Base-by-base conservation (phyloP, 768 basidiomycete genomes). In the Rhizopogon salebrosus region DNA sequence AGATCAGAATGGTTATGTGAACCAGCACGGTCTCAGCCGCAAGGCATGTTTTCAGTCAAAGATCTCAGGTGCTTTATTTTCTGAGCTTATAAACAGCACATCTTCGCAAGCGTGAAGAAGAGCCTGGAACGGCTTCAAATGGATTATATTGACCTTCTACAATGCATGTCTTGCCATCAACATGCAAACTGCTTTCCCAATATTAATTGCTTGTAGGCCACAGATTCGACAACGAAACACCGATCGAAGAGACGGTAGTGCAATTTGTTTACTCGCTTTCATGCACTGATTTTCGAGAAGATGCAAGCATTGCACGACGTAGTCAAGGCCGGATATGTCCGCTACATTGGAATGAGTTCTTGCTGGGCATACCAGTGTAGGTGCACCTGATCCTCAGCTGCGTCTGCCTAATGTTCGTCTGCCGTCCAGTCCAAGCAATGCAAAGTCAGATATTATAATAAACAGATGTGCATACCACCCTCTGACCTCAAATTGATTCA, bases 81-180 rank as follows among this genome's bases (percentile, higher is more conserved):
- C 61, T 70, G 31, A 31, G 26, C 26, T 35, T 34, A 16, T 24
- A 11, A 37, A 29, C 38, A 74, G 72, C 78, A 80, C 61, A 83
- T 86, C 62, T 85, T 85, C 57, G 82, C 80, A 35, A 68, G 77
- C 11, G 76, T 79, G 11, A 72, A 75, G 57, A 62, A 68, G 49
- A 73, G 72, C 48, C 55, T 77, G 43, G 64, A 69, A 31, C 70
- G 76, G 24, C 69, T 77, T 24, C 70, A 74, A 51, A 62, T 67
- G 46, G 81, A 83, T 48, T 80, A 84, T 52, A 75, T 85, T 50
- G 84, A 85, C 59, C 58, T 85, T 3, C 69, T 84, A 26, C 82
- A 78, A 62, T 77, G 78, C 72, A 53, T 41, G 70, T 40, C 48
- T 3, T 13, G 34, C 7, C 6, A 13, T 22, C 6, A 16, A 29